Conservation (phyloP, 306 rosid species). For the Cotoneaster glaucophyllus region DNA sequence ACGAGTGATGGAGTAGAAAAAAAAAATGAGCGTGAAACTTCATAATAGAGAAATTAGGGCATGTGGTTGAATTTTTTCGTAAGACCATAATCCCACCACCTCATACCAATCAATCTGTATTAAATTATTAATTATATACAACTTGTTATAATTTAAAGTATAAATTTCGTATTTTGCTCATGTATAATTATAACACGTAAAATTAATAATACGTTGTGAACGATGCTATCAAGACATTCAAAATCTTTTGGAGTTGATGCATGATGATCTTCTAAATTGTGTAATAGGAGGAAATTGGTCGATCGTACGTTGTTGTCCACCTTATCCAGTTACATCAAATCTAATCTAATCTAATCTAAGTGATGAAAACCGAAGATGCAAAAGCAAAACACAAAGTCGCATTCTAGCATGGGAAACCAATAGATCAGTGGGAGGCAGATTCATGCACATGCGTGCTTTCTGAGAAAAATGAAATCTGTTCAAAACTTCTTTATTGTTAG, state of each 20-base stretch:
- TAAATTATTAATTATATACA: too few species aligned
- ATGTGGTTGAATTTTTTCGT: background rate
- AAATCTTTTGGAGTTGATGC: background rate
- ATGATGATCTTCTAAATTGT: background rate
- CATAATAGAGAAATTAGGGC: too few species aligned
- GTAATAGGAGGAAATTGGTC: background rate
- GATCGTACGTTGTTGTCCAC: background rate
- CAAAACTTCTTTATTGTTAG: background rate
- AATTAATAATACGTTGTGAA: too few species aligned
- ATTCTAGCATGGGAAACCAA: background rate
- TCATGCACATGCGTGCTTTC: constrained; percentile 14
- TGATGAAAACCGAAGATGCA: constrained; percentile 4
- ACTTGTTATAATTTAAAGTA: background rate
- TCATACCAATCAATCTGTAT: background rate
- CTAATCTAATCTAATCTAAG: background rate
- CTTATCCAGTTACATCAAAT: constrained; percentile 3
- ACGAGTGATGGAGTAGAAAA: too few species aligned
- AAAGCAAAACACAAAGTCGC: background rate
- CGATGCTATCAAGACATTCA: background rate
- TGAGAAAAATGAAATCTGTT: background rate
- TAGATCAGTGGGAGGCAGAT: constrained; percentile 8
- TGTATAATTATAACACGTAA: background rate
- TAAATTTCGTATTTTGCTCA: too few species aligned
- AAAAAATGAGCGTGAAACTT: background rate
- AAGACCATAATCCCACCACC: background rate